These are phyloP conservation scores for Kodamaea sagamina DNA, from an alignment of 805 yeast species.

Conservation along the genomic window DNA sequence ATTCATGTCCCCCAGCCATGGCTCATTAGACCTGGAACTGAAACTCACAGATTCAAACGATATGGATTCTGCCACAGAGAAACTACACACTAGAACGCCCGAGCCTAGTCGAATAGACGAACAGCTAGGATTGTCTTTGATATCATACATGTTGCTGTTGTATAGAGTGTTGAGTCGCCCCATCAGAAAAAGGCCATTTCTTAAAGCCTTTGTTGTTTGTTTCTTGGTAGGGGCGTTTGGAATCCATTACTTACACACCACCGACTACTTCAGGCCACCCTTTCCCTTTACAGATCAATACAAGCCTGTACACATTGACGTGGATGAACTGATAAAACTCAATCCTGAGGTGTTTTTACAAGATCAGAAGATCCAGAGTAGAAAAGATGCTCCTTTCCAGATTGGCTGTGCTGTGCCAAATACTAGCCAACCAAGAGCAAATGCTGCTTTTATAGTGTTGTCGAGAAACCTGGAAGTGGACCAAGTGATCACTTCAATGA, in stretches of 20 bases:
- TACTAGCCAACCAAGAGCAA: constrained; percentile 50
- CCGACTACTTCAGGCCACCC: constrained; percentile 1
- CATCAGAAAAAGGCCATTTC: neutral
- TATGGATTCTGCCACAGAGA: too few species aligned
- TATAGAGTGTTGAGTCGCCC: neutral
- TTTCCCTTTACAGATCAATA: neutral
- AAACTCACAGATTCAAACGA: too few species aligned
- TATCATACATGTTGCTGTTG: too few species aligned
- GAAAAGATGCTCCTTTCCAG: constrained; percentile 46
- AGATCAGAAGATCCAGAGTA: constrained; percentile 19
- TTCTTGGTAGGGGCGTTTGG: neutral
- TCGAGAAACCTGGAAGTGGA: constrained; percentile 79
- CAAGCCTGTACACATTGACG: neutral
- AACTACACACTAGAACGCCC: too few species aligned
- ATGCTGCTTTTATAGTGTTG: constrained; percentile 82
- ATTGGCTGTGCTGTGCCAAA: constrained; percentile 58
- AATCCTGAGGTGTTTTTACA: constrained; percentile 14
- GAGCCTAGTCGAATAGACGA: too few species aligned
- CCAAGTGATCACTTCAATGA: constrained; percentile 74
- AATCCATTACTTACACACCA: neutral
- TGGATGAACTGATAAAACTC: neutral
- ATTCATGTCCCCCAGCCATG: too few species aligned
- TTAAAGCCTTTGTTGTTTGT: neutral
- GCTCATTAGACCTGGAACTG: too few species aligned
- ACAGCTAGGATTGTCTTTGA: too few species aligned